Evolutionary conservation across 371 early-diverging fungal species (phyloP).

Genomic region (Phascolomyces articulosus): DNA sequence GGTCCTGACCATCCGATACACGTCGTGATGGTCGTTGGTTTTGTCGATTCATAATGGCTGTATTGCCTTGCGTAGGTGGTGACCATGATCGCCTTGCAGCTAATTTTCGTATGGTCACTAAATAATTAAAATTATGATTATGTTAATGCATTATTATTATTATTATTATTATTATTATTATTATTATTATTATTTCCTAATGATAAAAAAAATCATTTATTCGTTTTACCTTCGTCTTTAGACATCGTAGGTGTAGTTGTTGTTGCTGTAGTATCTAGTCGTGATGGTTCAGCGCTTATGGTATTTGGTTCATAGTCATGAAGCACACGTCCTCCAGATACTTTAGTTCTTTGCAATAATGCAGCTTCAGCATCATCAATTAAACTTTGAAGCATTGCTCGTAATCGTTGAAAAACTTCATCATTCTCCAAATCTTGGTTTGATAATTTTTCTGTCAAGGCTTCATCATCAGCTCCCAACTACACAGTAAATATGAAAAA

Average conservation of each 20-base stretch:
- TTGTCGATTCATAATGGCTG: slow-evolving; percentile 21
- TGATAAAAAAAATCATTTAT: too few relatives aligned
- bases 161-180: too few relatives aligned
- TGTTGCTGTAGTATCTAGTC: background rate
- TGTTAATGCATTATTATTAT: background rate
- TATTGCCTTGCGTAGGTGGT: slow-evolving; percentile 9
- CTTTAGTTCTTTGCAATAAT: slow-evolving; percentile 30
- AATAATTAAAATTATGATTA: background rate
- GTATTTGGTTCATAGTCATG: slow-evolving; percentile 19
- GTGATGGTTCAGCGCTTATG: slow-evolving; percentile 4
- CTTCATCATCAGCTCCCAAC: slow-evolving; percentile 4
- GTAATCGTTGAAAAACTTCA: slow-evolving; percentile 39
- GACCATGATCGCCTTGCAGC: slow-evolving; percentile 22
- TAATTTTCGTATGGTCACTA: slow-evolving; percentile 18
- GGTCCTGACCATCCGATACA: slow-evolving; percentile 17
- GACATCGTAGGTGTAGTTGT: background rate
- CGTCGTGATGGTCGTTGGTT: slow-evolving; percentile 20
- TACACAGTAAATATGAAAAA: background rate
- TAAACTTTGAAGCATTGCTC: slow-evolving; percentile 30
- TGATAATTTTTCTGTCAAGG: slow-evolving; percentile 17
- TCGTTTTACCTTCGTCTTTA: slow-evolving; percentile 3
- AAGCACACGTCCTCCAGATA: slow-evolving; percentile 20
- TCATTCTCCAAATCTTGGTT: slow-evolving; percentile 40
- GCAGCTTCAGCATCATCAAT: slow-evolving; percentile 51
- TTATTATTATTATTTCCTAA: too few relatives aligned